Conservation (phyloP, 345 rosid genomes). For the Syzygium aqueum region DNA sequence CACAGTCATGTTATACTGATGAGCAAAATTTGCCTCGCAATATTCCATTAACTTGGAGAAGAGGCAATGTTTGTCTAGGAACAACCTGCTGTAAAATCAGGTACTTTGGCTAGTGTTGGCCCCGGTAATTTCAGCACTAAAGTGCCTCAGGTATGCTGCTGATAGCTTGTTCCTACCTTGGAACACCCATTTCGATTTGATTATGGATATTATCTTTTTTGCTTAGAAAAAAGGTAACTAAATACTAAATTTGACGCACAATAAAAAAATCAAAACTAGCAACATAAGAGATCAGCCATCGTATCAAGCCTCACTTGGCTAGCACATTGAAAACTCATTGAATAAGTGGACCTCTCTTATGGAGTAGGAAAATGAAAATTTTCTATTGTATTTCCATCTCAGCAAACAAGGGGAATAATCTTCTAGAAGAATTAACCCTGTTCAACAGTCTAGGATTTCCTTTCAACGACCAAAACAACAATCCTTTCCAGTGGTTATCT, state of each 20-base stretch:
- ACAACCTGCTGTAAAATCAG: constrained; percentile 42
- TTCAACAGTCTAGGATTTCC: neutral
- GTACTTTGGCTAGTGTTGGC: constrained; percentile 50
- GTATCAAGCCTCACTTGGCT: neutral
- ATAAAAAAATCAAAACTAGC: neutral
- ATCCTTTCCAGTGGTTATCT: neutral
- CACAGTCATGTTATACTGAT: constrained; percentile 63
- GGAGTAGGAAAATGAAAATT: no score
- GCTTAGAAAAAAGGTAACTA: neutral
- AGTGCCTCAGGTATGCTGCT: neutral
- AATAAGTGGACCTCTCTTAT: neutral
- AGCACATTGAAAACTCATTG: neutral
- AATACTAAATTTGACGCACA: neutral
- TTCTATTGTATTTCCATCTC: neutral
- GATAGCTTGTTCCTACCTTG: neutral
- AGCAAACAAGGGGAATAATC: neutral
- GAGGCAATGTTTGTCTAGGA: constrained; percentile 40
- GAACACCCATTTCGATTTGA: neutral
- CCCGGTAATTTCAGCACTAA: constrained; percentile 7
- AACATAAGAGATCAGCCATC: neutral
- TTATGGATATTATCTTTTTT: neutral
- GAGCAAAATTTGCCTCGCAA: constrained; percentile 60
- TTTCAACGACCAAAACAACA: neutral
- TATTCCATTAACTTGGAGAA: constrained; percentile 27
- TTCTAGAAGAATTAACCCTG: neutral